These are phyloP conservation scores for Floccularia luteovirens DNA, from an alignment of 768 basidiomycete genomes.

Conservation along the genomic window DNA sequence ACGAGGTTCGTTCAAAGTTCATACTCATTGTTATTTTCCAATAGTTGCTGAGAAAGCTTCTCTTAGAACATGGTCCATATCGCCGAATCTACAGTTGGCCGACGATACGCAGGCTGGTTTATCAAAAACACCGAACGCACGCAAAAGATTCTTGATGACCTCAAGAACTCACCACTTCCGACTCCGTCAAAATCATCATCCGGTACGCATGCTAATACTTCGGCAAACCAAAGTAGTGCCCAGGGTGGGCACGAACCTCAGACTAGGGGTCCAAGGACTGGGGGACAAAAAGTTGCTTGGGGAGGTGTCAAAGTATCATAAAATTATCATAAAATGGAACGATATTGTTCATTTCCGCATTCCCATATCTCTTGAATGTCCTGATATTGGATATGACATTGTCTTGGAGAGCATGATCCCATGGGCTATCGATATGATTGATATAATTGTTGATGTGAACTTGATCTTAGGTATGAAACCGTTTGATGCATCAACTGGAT, in stretches of 20 bases:
- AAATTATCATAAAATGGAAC: background rate
- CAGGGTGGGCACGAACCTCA: conserved; percentile 9
- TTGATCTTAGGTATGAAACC: too few relatives aligned
- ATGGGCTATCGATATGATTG: too few relatives aligned
- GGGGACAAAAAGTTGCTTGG: conserved; percentile 59
- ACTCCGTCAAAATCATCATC: conserved; percentile 21
- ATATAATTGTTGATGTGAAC: too few relatives aligned
- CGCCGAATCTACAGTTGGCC: conserved; percentile 87
- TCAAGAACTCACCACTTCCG: conserved; percentile 48
- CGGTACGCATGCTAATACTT: conserved; percentile 11
- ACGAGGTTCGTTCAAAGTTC: conserved; percentile 54
- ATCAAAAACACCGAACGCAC: conserved; percentile 93
- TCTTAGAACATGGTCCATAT: conserved; percentile 92
- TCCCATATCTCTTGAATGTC: too few relatives aligned
- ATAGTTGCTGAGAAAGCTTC: background rate
- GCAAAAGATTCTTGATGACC: conserved; percentile 77
- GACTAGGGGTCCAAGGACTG: conserved; percentile 23
- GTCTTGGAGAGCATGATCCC: too few relatives aligned
- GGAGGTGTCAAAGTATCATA: conserved; percentile 33
- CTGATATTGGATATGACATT: too few relatives aligned
- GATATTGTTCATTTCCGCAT: too few relatives aligned
- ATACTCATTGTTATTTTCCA: background rate
- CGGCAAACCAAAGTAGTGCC: conserved; percentile 6
- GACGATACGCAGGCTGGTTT: conserved; percentile 96
- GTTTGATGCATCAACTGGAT: too few relatives aligned